Conservation (phyloP, 148 eudicot genomes). For the Rheum nobile region DNA sequence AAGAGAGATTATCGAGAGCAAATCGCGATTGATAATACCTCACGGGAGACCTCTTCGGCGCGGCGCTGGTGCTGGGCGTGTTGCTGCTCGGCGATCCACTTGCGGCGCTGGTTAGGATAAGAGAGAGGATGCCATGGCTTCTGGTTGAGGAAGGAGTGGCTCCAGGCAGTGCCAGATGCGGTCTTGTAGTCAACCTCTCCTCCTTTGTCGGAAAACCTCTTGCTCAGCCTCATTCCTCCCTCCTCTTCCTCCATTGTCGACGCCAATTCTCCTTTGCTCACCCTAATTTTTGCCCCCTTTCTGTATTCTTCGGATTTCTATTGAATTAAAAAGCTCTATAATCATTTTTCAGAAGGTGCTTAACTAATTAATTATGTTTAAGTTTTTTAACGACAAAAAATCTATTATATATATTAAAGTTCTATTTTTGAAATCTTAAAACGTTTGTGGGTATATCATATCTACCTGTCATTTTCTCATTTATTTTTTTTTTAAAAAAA, state of each 20-base stretch:
- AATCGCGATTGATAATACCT: conserved; percentile 24
- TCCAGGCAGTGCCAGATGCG: conserved; percentile 92
- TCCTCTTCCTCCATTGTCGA: conserved; percentile 57
- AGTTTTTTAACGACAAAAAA: no score
- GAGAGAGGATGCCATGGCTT: conserved; percentile 99
- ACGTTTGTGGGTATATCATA: no score
- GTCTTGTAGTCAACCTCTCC: conserved; percentile 87
- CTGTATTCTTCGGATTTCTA: neutral
- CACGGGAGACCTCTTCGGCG: conserved; percentile 73
- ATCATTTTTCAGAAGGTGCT: neutral
- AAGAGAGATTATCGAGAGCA: neutral
- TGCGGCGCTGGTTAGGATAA: conserved; percentile 96
- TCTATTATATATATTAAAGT: no score
- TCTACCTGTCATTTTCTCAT: no score
- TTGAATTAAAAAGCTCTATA: no score
- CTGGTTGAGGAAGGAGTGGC: conserved; percentile 76
- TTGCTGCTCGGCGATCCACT: conserved; percentile 99
- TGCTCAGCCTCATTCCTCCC: conserved; percentile 49
- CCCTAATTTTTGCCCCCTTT: neutral
- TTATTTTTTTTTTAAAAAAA: no score
- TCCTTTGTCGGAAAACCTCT: conserved; percentile 57
- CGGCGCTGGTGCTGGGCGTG: conserved; percentile 72
- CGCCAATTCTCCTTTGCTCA: neutral
- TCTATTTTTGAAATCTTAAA: no score
- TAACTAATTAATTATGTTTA: no score